These are phyloP conservation scores for Miscanthus sacchariflorus DNA, from an alignment of 202 grass and related monocot genomes.

Conservation along the genomic window DNA sequence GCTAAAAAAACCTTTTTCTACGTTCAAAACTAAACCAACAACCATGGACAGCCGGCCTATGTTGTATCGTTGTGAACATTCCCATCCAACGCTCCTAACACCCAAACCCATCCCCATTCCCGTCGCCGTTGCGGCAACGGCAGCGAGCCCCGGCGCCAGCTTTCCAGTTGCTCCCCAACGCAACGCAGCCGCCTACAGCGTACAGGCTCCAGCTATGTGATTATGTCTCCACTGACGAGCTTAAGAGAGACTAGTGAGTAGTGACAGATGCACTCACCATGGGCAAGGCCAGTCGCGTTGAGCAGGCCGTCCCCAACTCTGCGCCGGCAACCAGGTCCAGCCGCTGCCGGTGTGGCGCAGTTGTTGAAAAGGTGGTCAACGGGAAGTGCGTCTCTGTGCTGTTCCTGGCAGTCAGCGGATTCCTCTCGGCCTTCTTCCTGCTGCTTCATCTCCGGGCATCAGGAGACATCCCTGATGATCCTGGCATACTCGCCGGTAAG, in stretches of 20 bases:
- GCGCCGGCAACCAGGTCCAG: not conserved
- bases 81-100: constrained; percentile 34
- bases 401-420: constrained; percentile 45
- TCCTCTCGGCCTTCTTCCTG: constrained; percentile 60
- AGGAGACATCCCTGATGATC: constrained; percentile 40
- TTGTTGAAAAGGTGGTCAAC: constrained; percentile 12
- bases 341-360: not conserved
- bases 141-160: constrained; percentile 31
- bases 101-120: not conserved
- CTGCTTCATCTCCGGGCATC: constrained; percentile 47
- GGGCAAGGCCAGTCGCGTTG: constrained; percentile 65
- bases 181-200: constrained; percentile 26
- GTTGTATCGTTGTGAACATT: constrained; percentile 22
- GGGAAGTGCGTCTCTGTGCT: constrained; percentile 42
- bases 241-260: not conserved
- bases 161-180: constrained; percentile 52
- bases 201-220: not conserved
- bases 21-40: constrained; percentile 42
- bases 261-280: constrained; percentile 66
- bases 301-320: constrained; percentile 34
- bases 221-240: not conserved
- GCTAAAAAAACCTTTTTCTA: not conserved
- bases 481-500: constrained; percentile 54
- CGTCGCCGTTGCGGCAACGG: constrained; percentile 53
- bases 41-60: constrained; percentile 47